Evolutionary conservation across 805 yeast genomes (phyloP).

Genomic region (Candida patagonica): DNA sequence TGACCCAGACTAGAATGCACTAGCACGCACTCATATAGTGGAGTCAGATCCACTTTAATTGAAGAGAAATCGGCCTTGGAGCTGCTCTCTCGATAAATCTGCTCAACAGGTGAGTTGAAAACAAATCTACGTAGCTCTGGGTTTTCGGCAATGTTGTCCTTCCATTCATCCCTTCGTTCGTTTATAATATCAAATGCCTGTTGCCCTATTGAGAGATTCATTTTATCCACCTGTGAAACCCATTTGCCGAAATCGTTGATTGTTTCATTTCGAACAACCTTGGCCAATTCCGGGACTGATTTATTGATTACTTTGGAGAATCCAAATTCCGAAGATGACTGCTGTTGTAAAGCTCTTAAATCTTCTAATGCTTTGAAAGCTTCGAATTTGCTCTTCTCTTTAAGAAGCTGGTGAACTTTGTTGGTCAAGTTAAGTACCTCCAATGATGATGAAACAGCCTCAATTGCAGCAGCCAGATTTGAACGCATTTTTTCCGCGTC

Average conservation of each 20-base stretch:
- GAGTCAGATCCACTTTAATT: constrained; percentile 50
- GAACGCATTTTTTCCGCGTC: constrained; percentile 53
- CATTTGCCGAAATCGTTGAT: constrained; percentile 53
- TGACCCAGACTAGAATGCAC: constrained; percentile 71
- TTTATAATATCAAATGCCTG: constrained; percentile 45
- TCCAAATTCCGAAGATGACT: constrained; percentile 56
- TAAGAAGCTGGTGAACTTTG: constrained; percentile 71
- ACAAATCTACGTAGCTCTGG: constrained; percentile 45
- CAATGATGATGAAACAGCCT: constrained; percentile 60
- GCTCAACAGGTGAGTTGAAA: constrained; percentile 80
- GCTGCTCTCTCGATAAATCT: constrained; percentile 55
- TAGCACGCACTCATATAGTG: constrained; percentile 71
- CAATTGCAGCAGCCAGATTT: constrained; percentile 63
- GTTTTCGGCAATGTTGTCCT: constrained; percentile 34
- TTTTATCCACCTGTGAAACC: constrained; percentile 35
- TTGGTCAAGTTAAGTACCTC: constrained; percentile 81
- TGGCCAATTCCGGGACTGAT: constrained; percentile 67
- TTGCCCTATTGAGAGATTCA: constrained; percentile 44
- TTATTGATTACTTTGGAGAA: constrained; percentile 65
- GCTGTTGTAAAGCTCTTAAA: constrained; percentile 56
- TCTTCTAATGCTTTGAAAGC: constrained; percentile 80
- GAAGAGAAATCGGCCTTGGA: constrained; percentile 37
- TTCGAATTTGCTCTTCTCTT: constrained; percentile 66
- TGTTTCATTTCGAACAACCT: constrained; percentile 65
- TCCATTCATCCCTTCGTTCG: constrained; percentile 54